Conservation (phyloP, 495 filamentous ascomycete species). For the Pseudomonodictys pantanalensis region DNA sequence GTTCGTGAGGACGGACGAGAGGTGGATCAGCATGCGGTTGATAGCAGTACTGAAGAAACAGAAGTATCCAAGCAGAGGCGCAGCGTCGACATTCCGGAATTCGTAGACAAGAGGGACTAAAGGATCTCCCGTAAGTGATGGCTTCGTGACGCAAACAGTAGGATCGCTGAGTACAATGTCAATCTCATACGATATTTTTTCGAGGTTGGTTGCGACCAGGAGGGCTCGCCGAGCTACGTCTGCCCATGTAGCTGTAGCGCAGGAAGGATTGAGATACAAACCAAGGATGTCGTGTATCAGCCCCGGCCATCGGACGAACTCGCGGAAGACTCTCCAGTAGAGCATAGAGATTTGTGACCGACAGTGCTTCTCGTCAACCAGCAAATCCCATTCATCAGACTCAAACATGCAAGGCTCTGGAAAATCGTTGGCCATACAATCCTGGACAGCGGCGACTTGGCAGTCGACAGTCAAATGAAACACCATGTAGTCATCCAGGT, state of each 20-base stretch:
- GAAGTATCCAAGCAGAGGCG: neutral
- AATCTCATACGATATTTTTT: neutral
- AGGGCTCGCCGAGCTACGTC: neutral
- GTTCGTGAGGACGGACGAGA: neutral
- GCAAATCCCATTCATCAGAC: neutral
- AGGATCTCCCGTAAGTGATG: neutral
- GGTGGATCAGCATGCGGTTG: neutral
- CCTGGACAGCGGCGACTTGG: neutral
- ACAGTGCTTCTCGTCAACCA: neutral
- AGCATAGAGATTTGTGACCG: neutral
- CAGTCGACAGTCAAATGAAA: neutral
- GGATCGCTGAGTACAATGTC: neutral
- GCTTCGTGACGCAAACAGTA: neutral
- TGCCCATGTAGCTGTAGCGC: neutral
- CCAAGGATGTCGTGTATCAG: neutral
- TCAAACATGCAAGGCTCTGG: conserved; percentile 3
- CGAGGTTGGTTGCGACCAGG: neutral
- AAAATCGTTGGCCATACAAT: neutral
- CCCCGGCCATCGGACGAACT: conserved; percentile 2
- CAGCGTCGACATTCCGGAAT: neutral
- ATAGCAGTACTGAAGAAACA: neutral
- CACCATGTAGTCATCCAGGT: neutral
- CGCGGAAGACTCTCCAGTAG: neutral
- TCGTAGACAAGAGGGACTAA: neutral
- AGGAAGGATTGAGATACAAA: neutral